Base-by-base conservation (phyloP, 2,329 filamentous ascomycete species). In the Helotiales sp. region DNA sequence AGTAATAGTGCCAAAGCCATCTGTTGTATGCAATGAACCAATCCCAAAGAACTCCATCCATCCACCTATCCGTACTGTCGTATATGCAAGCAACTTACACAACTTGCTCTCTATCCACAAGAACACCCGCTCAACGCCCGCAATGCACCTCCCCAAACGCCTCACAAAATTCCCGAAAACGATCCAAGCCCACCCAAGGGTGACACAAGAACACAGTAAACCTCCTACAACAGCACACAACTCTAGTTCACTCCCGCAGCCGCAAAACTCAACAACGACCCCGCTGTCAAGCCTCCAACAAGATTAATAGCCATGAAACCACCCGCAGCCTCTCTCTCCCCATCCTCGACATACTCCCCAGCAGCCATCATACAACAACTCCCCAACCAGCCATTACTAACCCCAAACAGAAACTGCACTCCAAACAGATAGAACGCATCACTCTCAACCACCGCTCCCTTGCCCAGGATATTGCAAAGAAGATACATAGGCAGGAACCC, bases 221-320 rank as follows among this genome's bases (percentile, higher is more conserved):
- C 1, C 15, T 20, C 4, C 40, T n/a, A 43, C 10, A 10, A 32
- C 6, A 20, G 34, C 30, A 57, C 58, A 24, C 22, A 10, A n/a
- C 49, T 40, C 45, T 50, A 69, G 6, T 61, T 55, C 17, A 72
- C 65, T 5, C 65, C 65, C 0, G 89, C 86, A 69, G 88, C 87
- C 10, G 89, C 84, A 79, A 98, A 99, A 78, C 94, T 98, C 77
- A 96, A 79, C 74, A 98, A 79, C 80, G 95, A 98, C n/a, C 96
- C 96, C 26, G 85, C 84, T 1, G 93, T 87, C 79, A 98, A 80
- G 0, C 96, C 96, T 5, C 87, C 88, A 20, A 97, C 92, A n/a
- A 98, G 86, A 78, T 91, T 93, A 70, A 97, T 79, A 3, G 92
- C 91, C 96, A 99, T 98, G 78, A 98, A 98, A 0, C 91, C 93